These are phyloP conservation scores for Nyctanthes arbortristis DNA, from an alignment of 257 asterid species.

Conservation along the genomic window DNA sequence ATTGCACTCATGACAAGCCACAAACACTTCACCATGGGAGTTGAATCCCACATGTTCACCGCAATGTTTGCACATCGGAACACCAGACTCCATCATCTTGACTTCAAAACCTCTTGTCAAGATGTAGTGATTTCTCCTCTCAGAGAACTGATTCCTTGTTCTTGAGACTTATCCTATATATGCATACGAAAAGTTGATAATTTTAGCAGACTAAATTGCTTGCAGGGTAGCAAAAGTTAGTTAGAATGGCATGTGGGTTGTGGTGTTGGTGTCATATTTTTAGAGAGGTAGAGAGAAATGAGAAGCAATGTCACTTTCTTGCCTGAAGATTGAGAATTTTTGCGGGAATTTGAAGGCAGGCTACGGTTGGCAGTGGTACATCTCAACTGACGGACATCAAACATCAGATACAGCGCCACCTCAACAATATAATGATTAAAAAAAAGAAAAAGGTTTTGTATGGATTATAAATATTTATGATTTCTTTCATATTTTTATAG, in stretches of 20 bases:
- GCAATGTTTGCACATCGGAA: constrained; percentile 75
- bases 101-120: background rate
- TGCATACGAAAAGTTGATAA: constrained; percentile 9
- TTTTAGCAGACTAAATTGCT: constrained; percentile 21
- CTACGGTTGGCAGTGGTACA: constrained; percentile 55
- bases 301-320: constrained; percentile 54
- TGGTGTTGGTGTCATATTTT: constrained; percentile 43
- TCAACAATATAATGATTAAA: background rate
- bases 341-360: constrained; percentile 91
- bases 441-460: too few relatives aligned
- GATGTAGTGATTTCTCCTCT: background rate
- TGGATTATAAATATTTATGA: too few relatives aligned
- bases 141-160: constrained; percentile 12
- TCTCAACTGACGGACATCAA: constrained; percentile 49
- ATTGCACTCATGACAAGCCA: constrained; percentile 79
- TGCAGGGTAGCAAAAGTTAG: constrained; percentile 33
- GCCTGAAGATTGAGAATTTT: constrained; percentile 38
- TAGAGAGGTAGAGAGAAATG: constrained; percentile 31
- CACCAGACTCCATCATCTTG: constrained; percentile 84
- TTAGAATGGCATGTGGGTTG: constrained; percentile 44
- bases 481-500: background rate
- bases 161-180: constrained; percentile 23
- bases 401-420: constrained; percentile 23
- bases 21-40: constrained; percentile 63
- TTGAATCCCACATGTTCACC: constrained; percentile 64